These are phyloP conservation scores for Fusarium clavum DNA, from an alignment of 2,329 filamentous ascomycete genomes.

Conservation along the genomic window DNA sequence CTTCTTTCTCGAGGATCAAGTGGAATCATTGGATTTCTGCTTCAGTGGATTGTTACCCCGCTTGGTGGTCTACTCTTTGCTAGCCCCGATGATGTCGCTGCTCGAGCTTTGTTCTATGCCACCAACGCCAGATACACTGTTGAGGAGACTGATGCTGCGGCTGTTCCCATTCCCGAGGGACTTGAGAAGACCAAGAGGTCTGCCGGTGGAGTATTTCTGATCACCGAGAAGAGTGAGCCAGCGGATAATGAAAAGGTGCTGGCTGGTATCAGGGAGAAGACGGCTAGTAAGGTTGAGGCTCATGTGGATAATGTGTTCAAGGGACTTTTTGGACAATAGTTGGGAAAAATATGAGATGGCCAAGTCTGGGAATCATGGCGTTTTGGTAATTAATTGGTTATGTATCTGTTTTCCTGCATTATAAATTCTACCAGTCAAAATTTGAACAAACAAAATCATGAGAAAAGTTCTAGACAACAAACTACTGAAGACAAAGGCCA, in stretches of 20 bases:
- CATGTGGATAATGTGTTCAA: slow-evolving; percentile 13
- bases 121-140: slow-evolving; percentile 41
- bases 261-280: slow-evolving; percentile 3
- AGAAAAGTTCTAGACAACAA: background rate
- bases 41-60: slow-evolving; percentile 33
- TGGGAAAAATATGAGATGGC: rapidly evolving
- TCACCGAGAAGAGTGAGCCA: slow-evolving; percentile 30
- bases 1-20: slow-evolving; percentile 37
- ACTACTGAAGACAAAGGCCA: too few relatives aligned
- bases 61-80: slow-evolving; percentile 23
- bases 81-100: slow-evolving; percentile 37
- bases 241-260: slow-evolving; percentile 34
- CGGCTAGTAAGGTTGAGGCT: background rate
- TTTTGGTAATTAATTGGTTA: background rate
- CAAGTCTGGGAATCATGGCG: background rate
- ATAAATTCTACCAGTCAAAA: background rate
- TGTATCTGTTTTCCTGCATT: background rate
- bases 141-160: background rate
- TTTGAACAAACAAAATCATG: background rate
- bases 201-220: slow-evolving; percentile 22
- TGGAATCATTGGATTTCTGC: slow-evolving; percentile 22
- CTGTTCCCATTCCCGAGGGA: background rate
- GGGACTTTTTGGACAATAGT: background rate
- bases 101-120: slow-evolving; percentile 36
- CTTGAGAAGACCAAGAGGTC: slow-evolving; percentile 2